Base-by-base conservation (phyloP, 2,329 filamentous ascomycete species). In the Fusarium stilboides region DNA sequence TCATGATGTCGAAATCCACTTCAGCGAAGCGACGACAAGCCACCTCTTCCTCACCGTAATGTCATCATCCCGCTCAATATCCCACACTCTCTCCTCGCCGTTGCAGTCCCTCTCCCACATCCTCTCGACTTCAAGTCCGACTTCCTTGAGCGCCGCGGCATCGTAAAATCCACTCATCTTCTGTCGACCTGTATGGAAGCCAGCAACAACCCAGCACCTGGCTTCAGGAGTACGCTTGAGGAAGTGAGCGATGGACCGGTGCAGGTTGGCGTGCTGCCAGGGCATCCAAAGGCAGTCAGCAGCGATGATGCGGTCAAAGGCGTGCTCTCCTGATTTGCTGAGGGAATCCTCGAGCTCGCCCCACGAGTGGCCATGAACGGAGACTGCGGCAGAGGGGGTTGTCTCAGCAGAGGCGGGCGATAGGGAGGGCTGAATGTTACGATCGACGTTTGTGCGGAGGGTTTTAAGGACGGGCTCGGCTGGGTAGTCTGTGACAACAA, bases 261-360 rank as follows among this genome's bases (percentile, higher is more conserved):
- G 85, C 26, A 94, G 83, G 76, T 89, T 91, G n/a, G 79, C 83
- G 77, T 94, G 92, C 81, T 93, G 87, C 81, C 85, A 86, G 2
- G 88, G 87, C 89, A 93, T 92, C 91, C 91, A 94, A 58, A 92
- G 84, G 74, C 91, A 93, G 78, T 94, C 91, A 65, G 90, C 89
- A 0, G 88, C 89, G n/a, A 93, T 79, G 40, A 94, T 82, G 59
- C 89, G 85, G 45, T 88, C 88, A 74, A 89, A 92, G 2, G 75
- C 75, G 61, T 78, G 78, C 39, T 70, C 70, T 61, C 72, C 55
- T 43, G 70, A 44, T 54, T 68, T 26, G 60, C 73, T 71, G 34
- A 80, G 75, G 9, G 82, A 26, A 24, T 77, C 73, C 1, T 70
- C 53, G 2, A 87, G 75, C 19, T 85, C 84, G 8, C 91, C 90